phyloP scores from a whole-genome alignment of 805 yeast genomes.

The Hanseniaspora vineae region DNA sequence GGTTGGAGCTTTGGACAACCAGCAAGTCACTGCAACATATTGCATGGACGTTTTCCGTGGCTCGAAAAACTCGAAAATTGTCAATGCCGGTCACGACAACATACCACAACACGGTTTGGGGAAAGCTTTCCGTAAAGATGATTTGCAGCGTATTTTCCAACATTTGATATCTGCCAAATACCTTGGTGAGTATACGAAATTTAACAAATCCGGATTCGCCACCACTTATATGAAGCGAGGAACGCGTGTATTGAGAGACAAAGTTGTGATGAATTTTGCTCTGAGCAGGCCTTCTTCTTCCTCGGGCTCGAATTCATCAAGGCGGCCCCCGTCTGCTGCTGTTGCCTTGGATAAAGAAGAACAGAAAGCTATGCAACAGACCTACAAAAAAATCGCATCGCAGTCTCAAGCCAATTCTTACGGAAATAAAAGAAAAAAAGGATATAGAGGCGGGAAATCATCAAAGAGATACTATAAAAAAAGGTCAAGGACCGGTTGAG shows the following conservation, averaged over 20 bases:
- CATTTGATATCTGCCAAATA: constrained; percentile 54
- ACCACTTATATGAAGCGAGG: constrained; percentile 62
- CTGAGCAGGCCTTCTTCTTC: constrained; percentile 12
- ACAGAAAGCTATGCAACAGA: background rate
- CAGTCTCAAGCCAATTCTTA: background rate
- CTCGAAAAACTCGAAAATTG: constrained; percentile 46
- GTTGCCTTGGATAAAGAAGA: constrained; percentile 1
- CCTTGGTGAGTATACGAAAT: constrained; percentile 57
- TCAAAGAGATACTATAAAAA: background rate
- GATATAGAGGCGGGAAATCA: background rate
- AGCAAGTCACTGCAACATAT: constrained; percentile 61
- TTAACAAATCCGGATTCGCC: constrained; percentile 70
- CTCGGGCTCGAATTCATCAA: constrained; percentile 1
- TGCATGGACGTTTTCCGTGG: constrained; percentile 81
- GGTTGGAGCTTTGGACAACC: constrained; percentile 41
- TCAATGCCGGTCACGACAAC: constrained; percentile 46
- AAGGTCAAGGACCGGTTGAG: background rate
- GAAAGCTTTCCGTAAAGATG: constrained; percentile 45
- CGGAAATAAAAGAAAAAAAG: background rate
- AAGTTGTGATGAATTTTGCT: constrained; percentile 38
- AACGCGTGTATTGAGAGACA: constrained; percentile 31
- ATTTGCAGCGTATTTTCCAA: constrained; percentile 73
- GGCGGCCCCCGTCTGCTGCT: background rate
- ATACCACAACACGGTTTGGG: constrained; percentile 63
- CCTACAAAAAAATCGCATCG: background rate